Base-by-base conservation (phyloP, 2,329 filamentous ascomycete genomes). In the Microdochium nivale region DNA sequence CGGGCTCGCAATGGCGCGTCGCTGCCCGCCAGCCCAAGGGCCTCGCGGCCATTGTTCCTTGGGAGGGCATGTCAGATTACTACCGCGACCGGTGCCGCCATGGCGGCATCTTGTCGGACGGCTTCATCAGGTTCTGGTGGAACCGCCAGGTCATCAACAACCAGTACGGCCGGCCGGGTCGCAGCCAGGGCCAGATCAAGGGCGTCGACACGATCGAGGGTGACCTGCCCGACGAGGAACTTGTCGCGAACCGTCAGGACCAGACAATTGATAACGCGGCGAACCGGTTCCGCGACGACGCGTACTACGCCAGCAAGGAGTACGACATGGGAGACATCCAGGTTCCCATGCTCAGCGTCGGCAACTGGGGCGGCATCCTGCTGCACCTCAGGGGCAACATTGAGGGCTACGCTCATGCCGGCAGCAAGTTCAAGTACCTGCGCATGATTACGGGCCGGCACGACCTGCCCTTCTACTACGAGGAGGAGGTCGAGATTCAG, bases 401-500 rank as follows among this genome's bases (percentile, higher is more conserved):
- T 8, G 75, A 85, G 58, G 85, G 84, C 0, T 88, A 78, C 52
- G 68, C 69, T 1, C 73, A 81, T 48, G 84, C 84, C 0, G 81
- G 83, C 0, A 87, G 84, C 0, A 72, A 81, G 53, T 70, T 82
- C 54, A 88, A 88, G 63, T 89, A 84, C 56, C 71, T 88, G 0
- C 77, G 84, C 7, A 81, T 87, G 62, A 84, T 88, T 60, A 83
- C 79, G 0, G 85, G 86, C 2, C 75, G 86, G 0, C 85, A 89
- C 55, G 85, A 88, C 58, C 70, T 88, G 1, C 85, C 85, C 0
- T 88, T 88, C 62, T 89, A 87, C 67, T 87, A 87, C 61, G 65
- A 76, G 1, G 80, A 87, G 48, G 81, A 87, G 55, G 84, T 86
- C 0, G 80, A 85, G 54, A 58, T 88, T 0, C 86, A 88, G 60